These are phyloP conservation scores for Backusella tuberculispora DNA, from an alignment of 192 early-diverging fungal species.

Conservation along the genomic window DNA sequence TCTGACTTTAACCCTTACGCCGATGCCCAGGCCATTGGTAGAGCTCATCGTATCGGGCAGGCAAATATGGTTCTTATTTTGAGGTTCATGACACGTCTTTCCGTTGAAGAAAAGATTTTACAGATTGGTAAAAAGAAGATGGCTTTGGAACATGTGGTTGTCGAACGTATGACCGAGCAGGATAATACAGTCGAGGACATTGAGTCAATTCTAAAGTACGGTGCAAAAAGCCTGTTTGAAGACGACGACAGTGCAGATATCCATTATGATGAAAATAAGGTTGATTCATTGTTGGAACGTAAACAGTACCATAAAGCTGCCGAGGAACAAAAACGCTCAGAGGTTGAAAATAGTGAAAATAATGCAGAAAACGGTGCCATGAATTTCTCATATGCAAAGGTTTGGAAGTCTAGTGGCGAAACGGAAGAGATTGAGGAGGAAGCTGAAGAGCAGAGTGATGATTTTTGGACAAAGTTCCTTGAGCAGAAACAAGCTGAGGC, in stretches of 20 bases:
- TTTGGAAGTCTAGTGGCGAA: slow-evolving; percentile 13
- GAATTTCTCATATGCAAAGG: slow-evolving; percentile 26
- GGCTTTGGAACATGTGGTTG: slow-evolving; percentile 75
- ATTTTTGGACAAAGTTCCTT: slow-evolving; percentile 44
- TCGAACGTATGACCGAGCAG: slow-evolving; percentile 66
- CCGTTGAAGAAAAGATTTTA: slow-evolving; percentile 68
- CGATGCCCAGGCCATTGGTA: slow-evolving; percentile 73
- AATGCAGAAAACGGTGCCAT: not conserved
- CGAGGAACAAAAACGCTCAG: not conserved
- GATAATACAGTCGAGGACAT: slow-evolving; percentile 58
- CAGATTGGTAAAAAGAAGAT: slow-evolving; percentile 78
- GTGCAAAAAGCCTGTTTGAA: slow-evolving; percentile 72
- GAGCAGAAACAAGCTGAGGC: slow-evolving; percentile 17
- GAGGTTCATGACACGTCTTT: slow-evolving; percentile 64
- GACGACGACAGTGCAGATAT: slow-evolving; percentile 47
- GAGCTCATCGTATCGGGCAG: slow-evolving; percentile 80
- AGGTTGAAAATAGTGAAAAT: not conserved
- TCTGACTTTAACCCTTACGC: slow-evolving; percentile 76
- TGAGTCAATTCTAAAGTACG: slow-evolving; percentile 68
- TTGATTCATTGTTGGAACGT: slow-evolving; percentile 66
- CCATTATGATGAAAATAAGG: slow-evolving; percentile 58
- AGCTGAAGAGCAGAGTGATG: not conserved
- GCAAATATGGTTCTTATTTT: slow-evolving; percentile 64
- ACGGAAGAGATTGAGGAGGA: slow-evolving; percentile 44
- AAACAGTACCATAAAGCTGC: not conserved